Base-by-base conservation (phyloP, 116 monocot genomes). In the Trichopus zeylanicus region DNA sequence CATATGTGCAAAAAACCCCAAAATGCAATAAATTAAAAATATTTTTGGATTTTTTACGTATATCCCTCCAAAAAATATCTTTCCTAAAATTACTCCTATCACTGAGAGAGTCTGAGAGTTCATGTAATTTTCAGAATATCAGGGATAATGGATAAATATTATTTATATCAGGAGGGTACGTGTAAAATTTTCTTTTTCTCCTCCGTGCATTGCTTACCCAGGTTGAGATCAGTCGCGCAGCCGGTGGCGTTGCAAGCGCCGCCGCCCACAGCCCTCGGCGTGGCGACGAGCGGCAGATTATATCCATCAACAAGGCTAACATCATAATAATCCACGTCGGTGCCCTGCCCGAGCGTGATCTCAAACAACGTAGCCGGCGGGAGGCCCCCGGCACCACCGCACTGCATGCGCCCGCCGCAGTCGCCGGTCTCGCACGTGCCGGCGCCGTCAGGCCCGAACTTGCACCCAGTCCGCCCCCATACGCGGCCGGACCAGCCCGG, bases 291-390 rank as follows among this genome's bases (percentile, higher is more conserved):
- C 0, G 91, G 91, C 52, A 91, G 52, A 57, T 91, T 91, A 65
- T 80, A 91, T 11, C 91, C 87, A 57, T 91, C 91, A 0, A 91
- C 91, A 28, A 91, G 69, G 67, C 92, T 92, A 15, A 87, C 74
- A n/a, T 92, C 84, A 33, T 87, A 87, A 76, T 51, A 92, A 57
- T 86, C 86, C 54, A 48, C 51, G 24, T 62, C 62, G 18, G 15
- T 22, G 30, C 64, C 75, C 55, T 68, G 64, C 1, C 81, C 84
- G 9, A 87, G 70, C 0, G 84, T 92, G 55, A 92, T 69, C 71
- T 92, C 92, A 51, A 92, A 87, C 56, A 92, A 55, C 4, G 92
- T 87, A 8, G 72, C 69, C 0, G 87, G 92, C 0, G 84, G 92
- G 12, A 57, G 53, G 1, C 78, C 81, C 1, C 73, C 87, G 3